These are phyloP conservation scores for Macrolepiota dolichaula DNA, from an alignment of 768 basidiomycete species.

Conservation along the genomic window DNA sequence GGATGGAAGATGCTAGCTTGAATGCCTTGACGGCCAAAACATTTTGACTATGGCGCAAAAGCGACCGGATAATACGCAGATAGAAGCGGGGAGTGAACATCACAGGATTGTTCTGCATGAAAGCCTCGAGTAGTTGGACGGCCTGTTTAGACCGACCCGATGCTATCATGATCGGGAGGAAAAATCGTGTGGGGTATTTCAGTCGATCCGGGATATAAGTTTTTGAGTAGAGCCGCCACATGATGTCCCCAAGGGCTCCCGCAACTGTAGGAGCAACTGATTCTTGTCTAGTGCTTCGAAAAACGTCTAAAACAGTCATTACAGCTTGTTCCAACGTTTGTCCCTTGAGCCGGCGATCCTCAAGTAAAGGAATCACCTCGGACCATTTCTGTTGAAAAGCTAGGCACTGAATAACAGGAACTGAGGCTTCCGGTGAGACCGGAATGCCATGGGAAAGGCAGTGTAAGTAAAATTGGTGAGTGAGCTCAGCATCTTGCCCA, in stretches of 20 bases:
- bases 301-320: slow-evolving; percentile 31
- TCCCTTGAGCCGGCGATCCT: slow-evolving; percentile 23
- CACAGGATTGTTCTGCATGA: slow-evolving; percentile 28
- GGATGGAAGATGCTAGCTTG: slow-evolving; percentile 15
- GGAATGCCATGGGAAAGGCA: slow-evolving; percentile 19
- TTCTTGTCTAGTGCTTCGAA: slow-evolving; percentile 30
- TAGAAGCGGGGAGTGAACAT: slow-evolving; percentile 41
- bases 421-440: slow-evolving; percentile 20
- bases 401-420: slow-evolving; percentile 29
- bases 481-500: slow-evolving; percentile 25
- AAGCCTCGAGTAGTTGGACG: slow-evolving; percentile 34
- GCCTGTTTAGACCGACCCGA: slow-evolving; percentile 33
- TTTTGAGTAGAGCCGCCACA: slow-evolving; percentile 33
- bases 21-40: slow-evolving; percentile 29
- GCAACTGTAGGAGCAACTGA: slow-evolving; percentile 27
- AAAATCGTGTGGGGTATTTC: slow-evolving; percentile 46
- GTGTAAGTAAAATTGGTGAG: slow-evolving; percentile 31
- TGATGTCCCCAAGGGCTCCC: slow-evolving; percentile 28
- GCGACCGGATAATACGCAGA: slow-evolving; percentile 31
- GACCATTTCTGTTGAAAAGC: slow-evolving; percentile 25
- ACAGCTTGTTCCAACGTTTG: slow-evolving; percentile 34
- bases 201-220: slow-evolving; percentile 24
- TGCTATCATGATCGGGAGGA: slow-evolving; percentile 36
- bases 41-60: slow-evolving; percentile 40
- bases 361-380: slow-evolving; percentile 31